phyloP scores from a whole-genome alignment of 2,329 filamentous ascomycete species.

The Microdochium paspali region DNA sequence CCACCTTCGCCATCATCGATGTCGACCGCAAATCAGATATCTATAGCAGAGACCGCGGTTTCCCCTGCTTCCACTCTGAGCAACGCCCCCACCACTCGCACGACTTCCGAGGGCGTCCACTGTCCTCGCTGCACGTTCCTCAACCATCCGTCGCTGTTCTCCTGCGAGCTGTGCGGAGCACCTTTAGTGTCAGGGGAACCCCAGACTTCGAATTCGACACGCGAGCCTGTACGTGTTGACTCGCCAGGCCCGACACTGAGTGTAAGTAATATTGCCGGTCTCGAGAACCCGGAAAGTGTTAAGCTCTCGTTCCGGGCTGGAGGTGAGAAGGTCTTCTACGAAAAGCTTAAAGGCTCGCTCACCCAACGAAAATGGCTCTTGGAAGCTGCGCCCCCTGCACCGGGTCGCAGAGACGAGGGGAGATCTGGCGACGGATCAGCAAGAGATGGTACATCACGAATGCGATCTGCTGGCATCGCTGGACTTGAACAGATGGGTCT shows the following conservation, averaged over 20 bases:
- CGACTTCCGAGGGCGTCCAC: conserved; percentile 28
- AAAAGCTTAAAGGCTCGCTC: conserved; percentile 78
- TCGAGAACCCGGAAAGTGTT: conserved; percentile 61
- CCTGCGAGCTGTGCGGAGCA: conserved; percentile 87
- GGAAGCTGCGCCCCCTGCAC: conserved; percentile 79
- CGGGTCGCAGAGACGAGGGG: conserved; percentile 39
- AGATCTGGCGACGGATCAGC: conserved; percentile 20
- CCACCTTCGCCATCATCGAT: neutral
- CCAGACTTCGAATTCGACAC: conserved; percentile 15
- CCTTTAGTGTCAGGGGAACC: conserved; percentile 50
- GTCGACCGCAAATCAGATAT: neutral
- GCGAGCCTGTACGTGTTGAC: conserved; percentile 45
- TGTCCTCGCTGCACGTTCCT: conserved; percentile 90
- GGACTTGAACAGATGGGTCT: conserved; percentile 80
- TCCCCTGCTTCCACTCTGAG: neutral
- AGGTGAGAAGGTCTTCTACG: conserved; percentile 83
- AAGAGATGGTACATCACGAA: conserved; percentile 15
- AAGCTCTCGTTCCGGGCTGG: conserved; percentile 88
- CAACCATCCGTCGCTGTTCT: conserved; percentile 78
- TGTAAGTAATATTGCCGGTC: conserved; percentile 22
- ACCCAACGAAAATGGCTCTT: conserved; percentile 94
- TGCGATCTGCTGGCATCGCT: conserved; percentile 76
- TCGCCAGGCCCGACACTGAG: conserved; percentile 68
- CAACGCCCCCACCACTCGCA: neutral
- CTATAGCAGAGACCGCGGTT: neutral